Evolutionary conservation across 352 stramenopile genomes (phyloP), one percentile per base, ranked within the genome.

Genomic region (Thalassiosira exigua): DNA sequence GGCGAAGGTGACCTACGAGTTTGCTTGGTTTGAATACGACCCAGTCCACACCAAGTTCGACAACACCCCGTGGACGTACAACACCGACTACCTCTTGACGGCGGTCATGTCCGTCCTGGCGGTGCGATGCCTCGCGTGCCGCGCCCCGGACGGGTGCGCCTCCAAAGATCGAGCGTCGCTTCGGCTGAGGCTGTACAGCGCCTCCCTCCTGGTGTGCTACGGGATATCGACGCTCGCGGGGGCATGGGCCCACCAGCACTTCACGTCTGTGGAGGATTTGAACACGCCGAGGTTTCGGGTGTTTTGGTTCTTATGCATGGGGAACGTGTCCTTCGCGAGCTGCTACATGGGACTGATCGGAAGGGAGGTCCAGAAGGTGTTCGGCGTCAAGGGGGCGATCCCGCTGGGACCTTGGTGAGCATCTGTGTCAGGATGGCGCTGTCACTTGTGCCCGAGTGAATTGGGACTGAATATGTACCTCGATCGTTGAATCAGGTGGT

Each of bases 61-160:
- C 54, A 89, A 91, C 53, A 87, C 84, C 2, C 26, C 66, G 4
- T 90, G 80, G 79, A 94, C 90, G 1, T 93, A 89, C 39, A 78
- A 64, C 9, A 94, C 90, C 4, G 90, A 94, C 70, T 94, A 94
- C 59, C 33, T 48, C 2, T 48, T 94, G 1, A 73, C 77, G 0
- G 26, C 75, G 3, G 48, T 91, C 24, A 94, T 93, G 85, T 41
- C 14, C 1, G 46, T 60, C 24, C 60, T 91, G 2, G 67, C 65
- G 21, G 56, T 61, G 14, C 4, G 56, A 19, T 69, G 68, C 57
- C 41, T 66, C 17, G 46, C 7, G 19, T 46, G 30, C 14, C n/a
- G 21, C 12, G 3, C 29, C 48, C n/a, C 9, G 12, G 11, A 21
- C 17, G 14, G 22, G 22, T 14, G 44, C 24, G 60, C 24, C 2